A percentile compares a stretch with the other conserved stretches of the same genome.
phyloP scores from a whole-genome alignment of 345 rosid species.

The Luvunga scandens region DNA sequence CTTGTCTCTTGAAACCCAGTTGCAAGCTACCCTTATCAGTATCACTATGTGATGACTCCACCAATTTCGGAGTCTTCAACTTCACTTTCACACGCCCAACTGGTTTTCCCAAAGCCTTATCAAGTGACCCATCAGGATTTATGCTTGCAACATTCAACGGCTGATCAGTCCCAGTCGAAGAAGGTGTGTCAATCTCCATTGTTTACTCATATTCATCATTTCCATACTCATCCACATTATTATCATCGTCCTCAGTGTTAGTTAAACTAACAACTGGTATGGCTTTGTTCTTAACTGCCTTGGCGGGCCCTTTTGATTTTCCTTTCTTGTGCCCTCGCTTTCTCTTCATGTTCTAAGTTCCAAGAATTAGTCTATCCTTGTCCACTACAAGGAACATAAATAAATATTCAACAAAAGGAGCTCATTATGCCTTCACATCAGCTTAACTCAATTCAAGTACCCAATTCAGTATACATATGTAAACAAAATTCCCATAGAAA shows the following conservation, averaged over 20 bases:
- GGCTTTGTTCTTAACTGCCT: slow-evolving; percentile 18
- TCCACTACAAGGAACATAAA: slow-evolving; percentile 11
- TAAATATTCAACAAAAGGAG: neutral
- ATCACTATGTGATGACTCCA: slow-evolving; percentile 56
- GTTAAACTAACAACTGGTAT: slow-evolving; percentile 18
- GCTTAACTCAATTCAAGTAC: neutral
- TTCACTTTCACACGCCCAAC: slow-evolving; percentile 77
- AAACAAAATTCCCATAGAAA: neutral
- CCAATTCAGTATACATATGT: neutral
- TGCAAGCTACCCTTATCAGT: slow-evolving; percentile 56
- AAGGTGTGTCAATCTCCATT: slow-evolving; percentile 71
- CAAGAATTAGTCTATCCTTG: slow-evolving; percentile 3
- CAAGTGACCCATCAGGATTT: slow-evolving; percentile 54
- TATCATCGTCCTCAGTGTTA: slow-evolving; percentile 40
- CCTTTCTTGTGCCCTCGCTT: slow-evolving; percentile 70
- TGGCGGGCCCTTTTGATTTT: slow-evolving; percentile 29
- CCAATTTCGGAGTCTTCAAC: slow-evolving; percentile 59
- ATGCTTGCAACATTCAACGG: slow-evolving; percentile 45
- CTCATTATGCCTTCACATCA: neutral
- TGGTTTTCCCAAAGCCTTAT: slow-evolving; percentile 42
- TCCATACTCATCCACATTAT: slow-evolving; percentile 26
- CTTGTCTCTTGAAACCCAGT: slow-evolving; percentile 45
- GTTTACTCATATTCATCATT: slow-evolving; percentile 52
- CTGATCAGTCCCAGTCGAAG: slow-evolving; percentile 63
- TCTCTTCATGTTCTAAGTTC: slow-evolving; percentile 51